Conservation (phyloP, 2,329 filamentous ascomycete genomes). For the Penicillium sclerotiorum region DNA sequence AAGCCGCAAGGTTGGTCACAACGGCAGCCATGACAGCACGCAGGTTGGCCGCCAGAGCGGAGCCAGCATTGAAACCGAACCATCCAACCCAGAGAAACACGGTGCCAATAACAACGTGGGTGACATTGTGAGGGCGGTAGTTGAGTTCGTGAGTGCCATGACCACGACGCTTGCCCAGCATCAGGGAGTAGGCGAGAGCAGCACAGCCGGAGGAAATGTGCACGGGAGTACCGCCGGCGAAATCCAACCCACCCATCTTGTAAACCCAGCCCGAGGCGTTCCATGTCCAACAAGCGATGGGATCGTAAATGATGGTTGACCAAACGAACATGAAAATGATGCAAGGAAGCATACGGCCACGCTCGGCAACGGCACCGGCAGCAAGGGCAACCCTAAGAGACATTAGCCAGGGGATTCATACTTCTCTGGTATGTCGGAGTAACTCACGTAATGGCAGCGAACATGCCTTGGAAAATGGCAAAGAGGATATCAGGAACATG, state of each 20-base stretch:
- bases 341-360: slow-evolving; percentile 84
- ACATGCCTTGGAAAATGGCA: slow-evolving; percentile 66
- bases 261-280: slow-evolving; percentile 80
- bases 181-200: slow-evolving; percentile 86
- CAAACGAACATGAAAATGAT: slow-evolving; percentile 93
- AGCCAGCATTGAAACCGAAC: slow-evolving; percentile 94
- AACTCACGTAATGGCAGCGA: slow-evolving; percentile 77
- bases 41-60: slow-evolving; percentile 77
- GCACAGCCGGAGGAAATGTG: slow-evolving; percentile 83
- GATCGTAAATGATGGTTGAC: slow-evolving; percentile 87
- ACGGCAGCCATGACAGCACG: slow-evolving; percentile 84
- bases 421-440: neutral
- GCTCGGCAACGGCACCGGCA: slow-evolving; percentile 81
- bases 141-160: slow-evolving; percentile 87
- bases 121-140: slow-evolving; percentile 90
- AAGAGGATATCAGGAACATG: slow-evolving; percentile 82
- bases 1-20: slow-evolving; percentile 83
- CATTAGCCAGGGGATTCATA: slow-evolving; percentile 14
- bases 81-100: slow-evolving; percentile 95
- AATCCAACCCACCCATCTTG: slow-evolving; percentile 79
- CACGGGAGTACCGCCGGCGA: slow-evolving; percentile 86
- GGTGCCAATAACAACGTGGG: slow-evolving; percentile 87
- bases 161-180: slow-evolving; percentile 82
- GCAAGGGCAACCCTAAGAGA: slow-evolving; percentile 71
- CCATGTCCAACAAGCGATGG: slow-evolving; percentile 95